phyloP scores from a whole-genome alignment of 495 filamentous ascomycete genomes.

The Xylaria venustula region DNA sequence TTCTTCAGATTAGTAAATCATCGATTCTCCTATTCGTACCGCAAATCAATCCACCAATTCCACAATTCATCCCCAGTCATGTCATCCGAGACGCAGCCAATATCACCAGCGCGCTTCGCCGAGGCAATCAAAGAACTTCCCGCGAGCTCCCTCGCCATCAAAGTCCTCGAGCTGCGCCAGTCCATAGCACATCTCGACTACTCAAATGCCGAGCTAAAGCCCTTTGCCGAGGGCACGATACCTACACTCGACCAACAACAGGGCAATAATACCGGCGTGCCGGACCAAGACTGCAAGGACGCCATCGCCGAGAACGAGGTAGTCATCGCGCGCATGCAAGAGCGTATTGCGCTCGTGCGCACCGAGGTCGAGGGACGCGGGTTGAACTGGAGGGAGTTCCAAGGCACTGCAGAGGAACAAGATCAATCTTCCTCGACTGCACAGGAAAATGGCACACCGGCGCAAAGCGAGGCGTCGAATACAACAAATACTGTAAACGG shows the following conservation, averaged over 20 bases:
- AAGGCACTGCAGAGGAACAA: conserved; percentile 27
- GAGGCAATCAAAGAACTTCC: conserved; percentile 71
- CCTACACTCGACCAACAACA: conserved; percentile 21
- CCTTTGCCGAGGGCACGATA: conserved; percentile 49
- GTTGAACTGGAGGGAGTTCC: conserved; percentile 63
- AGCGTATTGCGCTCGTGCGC: conserved; percentile 66
- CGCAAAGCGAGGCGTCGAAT: conserved; percentile 18
- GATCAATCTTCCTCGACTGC: conserved; percentile 9
- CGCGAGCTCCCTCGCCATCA: conserved; percentile 69
- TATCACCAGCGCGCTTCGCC: conserved; percentile 63
- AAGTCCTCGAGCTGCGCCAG: conserved; percentile 80
- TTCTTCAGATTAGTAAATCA: neutral
- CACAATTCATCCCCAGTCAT: conserved; percentile 18
- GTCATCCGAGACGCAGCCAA: conserved; percentile 54
- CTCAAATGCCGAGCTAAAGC: conserved; percentile 70
- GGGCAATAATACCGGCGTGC: conserved; percentile 26
- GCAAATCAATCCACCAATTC: too few species aligned
- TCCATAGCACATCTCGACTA: conserved; percentile 75
- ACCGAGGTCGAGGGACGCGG: conserved; percentile 74
- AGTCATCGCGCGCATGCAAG: conserved; percentile 71
- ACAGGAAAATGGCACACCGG: conserved; percentile 21
- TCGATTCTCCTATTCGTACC: neutral
- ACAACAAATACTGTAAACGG: conserved; percentile 32
- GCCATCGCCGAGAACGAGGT: conserved; percentile 72
- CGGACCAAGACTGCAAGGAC: conserved; percentile 65